A percentile compares a stretch with the other conserved stretches of the same genome.
phyloP scores from a whole-genome alignment of 768 basidiomycete genomes.

The Asterophora lycoperdoides region DNA sequence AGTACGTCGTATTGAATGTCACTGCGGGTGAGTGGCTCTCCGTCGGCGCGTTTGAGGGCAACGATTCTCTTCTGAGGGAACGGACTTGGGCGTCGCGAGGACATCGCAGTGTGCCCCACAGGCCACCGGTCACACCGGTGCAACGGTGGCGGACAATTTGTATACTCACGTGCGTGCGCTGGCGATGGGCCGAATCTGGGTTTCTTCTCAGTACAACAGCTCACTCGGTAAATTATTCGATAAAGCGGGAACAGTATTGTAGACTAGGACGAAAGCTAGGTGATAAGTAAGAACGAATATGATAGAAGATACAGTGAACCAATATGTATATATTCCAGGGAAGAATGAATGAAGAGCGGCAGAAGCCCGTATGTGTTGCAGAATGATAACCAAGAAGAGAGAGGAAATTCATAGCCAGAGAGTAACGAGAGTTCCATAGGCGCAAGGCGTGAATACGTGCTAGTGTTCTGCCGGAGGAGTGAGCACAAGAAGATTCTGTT shows the following conservation, averaged over 20 bases:
- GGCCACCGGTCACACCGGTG: too few relatives aligned
- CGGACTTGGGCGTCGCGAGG: constrained; percentile 39
- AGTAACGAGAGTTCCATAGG: not conserved
- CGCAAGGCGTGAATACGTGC: too few relatives aligned
- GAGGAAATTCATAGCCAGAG: not conserved
- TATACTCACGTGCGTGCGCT: not conserved
- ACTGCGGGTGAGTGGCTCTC: constrained; percentile 58
- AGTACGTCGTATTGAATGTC: constrained; percentile 83
- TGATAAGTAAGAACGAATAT: constrained; percentile 12
- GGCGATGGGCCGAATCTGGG: not conserved
- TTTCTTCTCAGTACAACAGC: constrained; percentile 5
- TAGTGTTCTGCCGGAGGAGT: not conserved
- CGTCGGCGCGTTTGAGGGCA: constrained; percentile 54
- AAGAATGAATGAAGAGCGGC: constrained; percentile 3
- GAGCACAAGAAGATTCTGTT: not conserved
- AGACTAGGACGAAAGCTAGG: constrained; percentile 11
- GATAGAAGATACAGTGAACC: constrained; percentile 21
- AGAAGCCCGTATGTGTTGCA: constrained; percentile 10
- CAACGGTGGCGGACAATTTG: too few relatives aligned
- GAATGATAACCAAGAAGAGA: constrained; percentile 8
- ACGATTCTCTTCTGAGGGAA: constrained; percentile 35
- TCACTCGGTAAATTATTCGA: constrained; percentile 9
- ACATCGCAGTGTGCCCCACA: constrained; percentile 12
- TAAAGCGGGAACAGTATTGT: constrained; percentile 14
- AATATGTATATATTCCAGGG: constrained; percentile 3